Evolutionary conservation across 306 rosid species (phyloP).

Genomic region (Fagus crenata): DNA sequence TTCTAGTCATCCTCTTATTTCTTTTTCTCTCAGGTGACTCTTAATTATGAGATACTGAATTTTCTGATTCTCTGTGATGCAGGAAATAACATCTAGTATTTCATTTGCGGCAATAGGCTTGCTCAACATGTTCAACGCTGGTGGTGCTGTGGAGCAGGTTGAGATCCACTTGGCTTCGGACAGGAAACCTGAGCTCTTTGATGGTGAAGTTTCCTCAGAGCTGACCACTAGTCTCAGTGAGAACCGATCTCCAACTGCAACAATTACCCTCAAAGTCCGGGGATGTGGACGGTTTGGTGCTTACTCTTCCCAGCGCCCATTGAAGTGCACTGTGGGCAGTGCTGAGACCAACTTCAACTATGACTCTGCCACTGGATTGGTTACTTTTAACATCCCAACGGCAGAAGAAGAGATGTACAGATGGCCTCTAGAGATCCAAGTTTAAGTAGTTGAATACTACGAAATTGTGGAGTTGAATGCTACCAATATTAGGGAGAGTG

Average conservation of each 20-base stretch:
- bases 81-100: constrained; percentile 61
- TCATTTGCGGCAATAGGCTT: constrained; percentile 85
- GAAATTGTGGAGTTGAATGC: neutral
- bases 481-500: neutral
- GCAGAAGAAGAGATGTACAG: constrained; percentile 58
- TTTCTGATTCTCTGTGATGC: constrained; percentile 9
- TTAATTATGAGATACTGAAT: neutral
- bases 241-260: constrained; percentile 45
- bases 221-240: constrained; percentile 38
- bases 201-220: constrained; percentile 49
- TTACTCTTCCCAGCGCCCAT: constrained; percentile 66
- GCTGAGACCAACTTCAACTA: constrained; percentile 42
- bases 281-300: constrained; percentile 81
- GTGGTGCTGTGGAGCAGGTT: constrained; percentile 71
- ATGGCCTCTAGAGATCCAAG: constrained; percentile 67
- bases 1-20: neutral
- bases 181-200: constrained; percentile 42
- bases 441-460: constrained; percentile 33
- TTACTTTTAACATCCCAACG: constrained; percentile 54
- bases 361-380: constrained; percentile 56
- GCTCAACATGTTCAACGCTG: constrained; percentile 76
- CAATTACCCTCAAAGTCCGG: constrained; percentile 49
- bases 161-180: constrained; percentile 39
- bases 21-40: neutral
- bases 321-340: constrained; percentile 50